Conservation (phyloP, 371 early-diverging fungal species). For the Saksenaea vasiformis region DNA sequence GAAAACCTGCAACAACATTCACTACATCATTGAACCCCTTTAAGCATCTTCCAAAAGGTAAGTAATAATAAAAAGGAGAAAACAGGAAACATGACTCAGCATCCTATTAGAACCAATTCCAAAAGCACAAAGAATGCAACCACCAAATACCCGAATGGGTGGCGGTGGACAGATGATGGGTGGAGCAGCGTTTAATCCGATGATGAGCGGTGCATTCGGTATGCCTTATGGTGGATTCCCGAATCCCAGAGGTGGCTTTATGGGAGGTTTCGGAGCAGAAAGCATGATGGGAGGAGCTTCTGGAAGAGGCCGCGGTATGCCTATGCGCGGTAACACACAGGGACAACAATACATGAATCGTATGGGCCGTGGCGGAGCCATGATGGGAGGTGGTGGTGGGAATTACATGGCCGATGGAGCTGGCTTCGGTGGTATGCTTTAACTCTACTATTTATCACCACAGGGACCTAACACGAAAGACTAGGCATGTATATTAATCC, state of each 20-base stretch:
- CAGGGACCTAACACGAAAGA: background rate
- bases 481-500: constrained; percentile 53
- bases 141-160: constrained; percentile 24
- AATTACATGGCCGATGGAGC: constrained; percentile 22
- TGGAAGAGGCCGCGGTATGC: constrained; percentile 21
- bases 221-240: constrained; percentile 29
- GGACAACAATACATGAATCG: constrained; percentile 25
- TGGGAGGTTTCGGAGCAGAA: constrained; percentile 29
- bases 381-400: constrained; percentile 29
- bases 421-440: constrained; percentile 24
- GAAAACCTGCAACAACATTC: constrained; percentile 33
- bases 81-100: background rate
- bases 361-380: constrained; percentile 29
- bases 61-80: background rate
- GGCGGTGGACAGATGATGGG: constrained; percentile 12
- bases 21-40: constrained; percentile 49
- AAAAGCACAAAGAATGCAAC: constrained; percentile 25
- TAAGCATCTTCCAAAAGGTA: constrained; percentile 54
- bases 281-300: constrained; percentile 33
- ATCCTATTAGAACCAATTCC: constrained; percentile 28
- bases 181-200: constrained; percentile 23
- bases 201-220: constrained; percentile 30
- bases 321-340: constrained; percentile 24
- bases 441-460: background rate
- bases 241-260: constrained; percentile 37